Evolutionary conservation across 108 stramenopile species (phyloP).

Genomic region (Heterococcus sp.): DNA sequence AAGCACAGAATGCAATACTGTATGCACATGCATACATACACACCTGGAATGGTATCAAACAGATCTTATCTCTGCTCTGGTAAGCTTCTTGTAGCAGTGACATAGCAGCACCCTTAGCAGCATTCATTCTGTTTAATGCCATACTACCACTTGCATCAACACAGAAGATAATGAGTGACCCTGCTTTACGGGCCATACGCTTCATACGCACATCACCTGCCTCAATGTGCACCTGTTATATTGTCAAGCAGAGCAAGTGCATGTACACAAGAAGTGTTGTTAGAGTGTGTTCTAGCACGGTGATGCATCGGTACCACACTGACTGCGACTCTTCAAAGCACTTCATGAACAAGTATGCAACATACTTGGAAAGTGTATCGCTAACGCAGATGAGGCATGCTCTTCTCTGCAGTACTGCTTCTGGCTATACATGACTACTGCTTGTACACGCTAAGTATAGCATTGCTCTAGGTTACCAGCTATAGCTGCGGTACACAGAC

Average conservation of each 20-base stretch:
- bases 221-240: constrained; percentile 81
- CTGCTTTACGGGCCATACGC: constrained; percentile 91
- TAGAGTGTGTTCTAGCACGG: not conserved
- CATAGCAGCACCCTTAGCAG: constrained; percentile 94
- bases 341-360: no score
- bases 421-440: no score
- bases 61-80: constrained; percentile 91
- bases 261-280: not conserved
- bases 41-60: constrained; percentile 86
- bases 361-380: no score
- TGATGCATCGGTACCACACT: no score
- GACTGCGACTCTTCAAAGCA: no score
- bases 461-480: no score
- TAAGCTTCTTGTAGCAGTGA: constrained; percentile 89
- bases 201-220: constrained; percentile 81
- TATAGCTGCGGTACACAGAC: no score
- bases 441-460: no score
- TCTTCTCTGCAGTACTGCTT: no score
- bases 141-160: constrained; percentile 93
- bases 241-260: constrained; percentile 43
- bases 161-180: constrained; percentile 89
- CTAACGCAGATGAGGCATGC: no score
- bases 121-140: constrained; percentile 97
- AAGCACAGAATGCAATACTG: constrained; percentile 36
- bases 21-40: constrained; percentile 34